A percentile compares a stretch with the other conserved stretches of the same genome.
phyloP scores from a whole-genome alignment of 495 filamentous ascomycete genomes.

The Amniculicola lignicola region DNA sequence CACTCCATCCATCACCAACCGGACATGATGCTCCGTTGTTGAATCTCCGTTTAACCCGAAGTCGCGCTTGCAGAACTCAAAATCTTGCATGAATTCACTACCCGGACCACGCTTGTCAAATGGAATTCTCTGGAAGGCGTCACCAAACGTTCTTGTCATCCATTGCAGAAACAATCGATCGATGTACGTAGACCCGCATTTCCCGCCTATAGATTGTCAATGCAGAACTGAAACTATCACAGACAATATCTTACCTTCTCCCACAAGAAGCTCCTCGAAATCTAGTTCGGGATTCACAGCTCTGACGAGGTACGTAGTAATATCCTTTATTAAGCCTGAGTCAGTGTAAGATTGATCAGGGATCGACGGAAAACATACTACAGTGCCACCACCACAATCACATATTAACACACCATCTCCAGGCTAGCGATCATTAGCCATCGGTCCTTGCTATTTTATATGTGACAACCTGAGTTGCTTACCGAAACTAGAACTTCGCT shows the following conservation, averaged over 20 bases:
- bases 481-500: background rate
- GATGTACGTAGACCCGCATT: slow-evolving; percentile 36
- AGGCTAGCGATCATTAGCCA: too few species aligned
- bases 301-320: slow-evolving; percentile 34
- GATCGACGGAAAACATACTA: slow-evolving; percentile 4
- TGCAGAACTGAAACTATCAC: too few species aligned
- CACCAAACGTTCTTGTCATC: slow-evolving; percentile 32
- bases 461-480: slow-evolving; percentile 4
- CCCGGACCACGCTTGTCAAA: slow-evolving; percentile 32
- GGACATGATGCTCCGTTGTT: background rate
- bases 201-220: too few species aligned
- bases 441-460: too few species aligned
- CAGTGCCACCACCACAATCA: slow-evolving; percentile 39
- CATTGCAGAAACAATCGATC: slow-evolving; percentile 36
- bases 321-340: slow-evolving; percentile 26
- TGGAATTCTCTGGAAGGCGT: slow-evolving; percentile 26
- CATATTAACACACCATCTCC: slow-evolving; percentile 35
- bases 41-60: slow-evolving; percentile 19
- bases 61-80: slow-evolving; percentile 34
- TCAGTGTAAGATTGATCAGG: background rate
- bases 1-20: slow-evolving; percentile 1
- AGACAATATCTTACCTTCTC: too few species aligned
- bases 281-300: slow-evolving; percentile 24
- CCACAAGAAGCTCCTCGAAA: slow-evolving; percentile 32
- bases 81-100: slow-evolving; percentile 35